phyloP scores from a whole-genome alignment of 768 basidiomycete species.

The Phaffia australis region DNA sequence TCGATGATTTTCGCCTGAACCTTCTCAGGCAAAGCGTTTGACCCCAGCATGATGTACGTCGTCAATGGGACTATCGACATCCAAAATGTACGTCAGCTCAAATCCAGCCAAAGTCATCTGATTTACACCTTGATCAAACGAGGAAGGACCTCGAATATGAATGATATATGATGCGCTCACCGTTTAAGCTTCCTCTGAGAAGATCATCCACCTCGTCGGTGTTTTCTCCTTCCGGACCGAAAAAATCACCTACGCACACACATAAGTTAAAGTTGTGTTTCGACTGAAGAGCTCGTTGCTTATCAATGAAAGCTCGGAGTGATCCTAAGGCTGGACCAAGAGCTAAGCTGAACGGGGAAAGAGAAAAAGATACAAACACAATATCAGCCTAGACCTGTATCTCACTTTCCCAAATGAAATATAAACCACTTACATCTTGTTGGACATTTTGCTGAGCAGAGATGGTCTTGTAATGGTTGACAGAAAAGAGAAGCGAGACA shows the following conservation, averaged over 20 bases:
- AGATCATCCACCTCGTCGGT: conserved; percentile 18
- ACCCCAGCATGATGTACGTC: conserved; percentile 87
- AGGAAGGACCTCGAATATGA: background rate
- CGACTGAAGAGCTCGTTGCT: conserved; percentile 20
- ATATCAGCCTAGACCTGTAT: background rate
- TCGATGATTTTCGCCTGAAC: conserved; percentile 65
- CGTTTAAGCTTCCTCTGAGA: conserved; percentile 11
- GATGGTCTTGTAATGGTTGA: no score
- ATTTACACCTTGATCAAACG: background rate
- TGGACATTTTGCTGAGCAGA: no score
- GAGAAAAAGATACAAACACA: background rate
- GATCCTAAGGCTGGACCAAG: conserved; percentile 18
- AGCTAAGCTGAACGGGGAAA: conserved; percentile 11
- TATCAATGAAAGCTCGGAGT: conserved; percentile 16
- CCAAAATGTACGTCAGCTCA: background rate
- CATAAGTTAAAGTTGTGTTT: conserved; percentile 21
- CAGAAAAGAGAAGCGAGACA: no score
- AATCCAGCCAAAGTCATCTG: background rate
- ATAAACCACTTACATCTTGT: no score
- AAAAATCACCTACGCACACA: conserved; percentile 23
- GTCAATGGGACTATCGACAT: conserved; percentile 58
- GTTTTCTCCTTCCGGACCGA: conserved; percentile 1
- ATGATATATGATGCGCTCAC: background rate
- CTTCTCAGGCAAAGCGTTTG: conserved; percentile 56
- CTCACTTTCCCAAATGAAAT: no score